Conservation (phyloP, 2,329 filamentous ascomycete genomes). For the Xylariaceae sp. region DNA sequence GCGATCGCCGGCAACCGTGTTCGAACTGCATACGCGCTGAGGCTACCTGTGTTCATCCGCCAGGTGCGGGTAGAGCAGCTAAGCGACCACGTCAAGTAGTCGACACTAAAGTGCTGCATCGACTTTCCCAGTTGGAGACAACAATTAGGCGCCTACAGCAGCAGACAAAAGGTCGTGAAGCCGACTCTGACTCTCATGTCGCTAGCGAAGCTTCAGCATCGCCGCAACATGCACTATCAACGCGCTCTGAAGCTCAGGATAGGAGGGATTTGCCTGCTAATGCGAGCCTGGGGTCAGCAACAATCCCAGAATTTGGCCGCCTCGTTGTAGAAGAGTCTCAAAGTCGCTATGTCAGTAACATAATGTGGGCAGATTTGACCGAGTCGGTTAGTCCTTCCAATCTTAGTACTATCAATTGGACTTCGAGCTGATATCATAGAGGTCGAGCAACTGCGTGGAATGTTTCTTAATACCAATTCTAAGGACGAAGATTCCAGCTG, state of each 20-base stretch:
- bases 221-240: background rate
- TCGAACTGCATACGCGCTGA: conserved; percentile 28
- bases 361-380: conserved; percentile 40
- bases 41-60: conserved; percentile 27
- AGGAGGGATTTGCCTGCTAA: background rate
- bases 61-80: conserved; percentile 29
- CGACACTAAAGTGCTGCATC: conserved; percentile 26
- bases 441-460: conserved; percentile 33
- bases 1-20: conserved; percentile 31
- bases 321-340: conserved; percentile 30
- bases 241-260: background rate
- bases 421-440: conserved; percentile 17
- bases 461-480: conserved; percentile 27
- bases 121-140: conserved; percentile 29
- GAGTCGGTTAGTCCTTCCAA: conserved; percentile 36
- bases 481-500: conserved; percentile 20
- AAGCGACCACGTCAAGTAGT: conserved; percentile 28
- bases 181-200: background rate
- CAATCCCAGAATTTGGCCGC: conserved; percentile 19
- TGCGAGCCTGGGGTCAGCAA: background rate
- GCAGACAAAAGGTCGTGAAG: conserved; percentile 21
- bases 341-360: conserved; percentile 35
- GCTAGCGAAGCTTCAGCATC: background rate
- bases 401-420: background rate
- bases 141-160: conserved; percentile 29